Base-by-base conservation (phyloP, 1,284 basidiomycete genomes). In the Amylostereum chailletii region DNA sequence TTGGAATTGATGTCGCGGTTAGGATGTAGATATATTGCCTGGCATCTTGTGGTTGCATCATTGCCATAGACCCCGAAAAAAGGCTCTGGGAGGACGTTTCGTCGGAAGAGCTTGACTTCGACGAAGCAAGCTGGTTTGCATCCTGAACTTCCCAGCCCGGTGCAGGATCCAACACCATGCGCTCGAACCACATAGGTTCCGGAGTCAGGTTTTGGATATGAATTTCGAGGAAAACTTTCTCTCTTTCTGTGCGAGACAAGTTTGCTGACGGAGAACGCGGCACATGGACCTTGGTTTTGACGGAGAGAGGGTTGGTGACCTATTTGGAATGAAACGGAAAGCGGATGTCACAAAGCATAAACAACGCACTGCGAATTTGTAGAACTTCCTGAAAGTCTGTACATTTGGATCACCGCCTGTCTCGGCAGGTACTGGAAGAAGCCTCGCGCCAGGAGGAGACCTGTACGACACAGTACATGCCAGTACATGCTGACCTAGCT, bases 281-380 rank as follows among this genome's bases (percentile, higher is more conserved):
- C 1, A 71, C 62, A 60, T 94, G 86, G 0, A 93, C 88, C 64
- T 92, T 91, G 7, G 90, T 93, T 67, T 93, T 93, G 53, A 94
- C 91, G 1, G 88, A 88, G 4, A 94, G 69, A 1, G 90, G 91
- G 56, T 93, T 91, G 8, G 83, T 86, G 7, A 90, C 88, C 89
- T 92, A 57, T 37, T 38, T 47, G 34, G 49, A 33, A 45, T 50
- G 30, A 31, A 52, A 29, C 27, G 6, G 19, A 7, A 4, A 37
- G 43, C 50, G 46, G 34, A 48, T 29, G 45, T 31, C 34, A 26
- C 5, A 34, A 29, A 26, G 41, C 5, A 30, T 19, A 34, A 43
- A 19, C 33, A 34, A 76, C 86, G 63, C 61, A 91, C 90, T 38
- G 77, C 79, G 64, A 93, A 94, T 64, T 91, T 93, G 70, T 92